phyloP scores from a whole-genome alignment of 805 yeast species.

The Monosporozyma aerobia region DNA sequence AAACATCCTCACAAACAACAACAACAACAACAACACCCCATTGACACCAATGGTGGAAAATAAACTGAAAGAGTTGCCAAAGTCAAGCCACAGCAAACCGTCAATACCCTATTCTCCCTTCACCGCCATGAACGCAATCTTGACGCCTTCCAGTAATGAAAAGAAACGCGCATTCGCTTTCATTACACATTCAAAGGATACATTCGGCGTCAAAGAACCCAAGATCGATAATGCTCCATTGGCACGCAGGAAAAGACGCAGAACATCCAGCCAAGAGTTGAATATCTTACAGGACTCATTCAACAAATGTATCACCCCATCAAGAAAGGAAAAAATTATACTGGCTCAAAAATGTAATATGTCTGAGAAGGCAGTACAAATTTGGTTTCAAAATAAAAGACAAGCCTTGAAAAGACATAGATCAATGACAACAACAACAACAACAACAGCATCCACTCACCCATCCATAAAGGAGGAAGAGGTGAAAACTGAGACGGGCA shows the following conservation, averaged over 20 bases:
- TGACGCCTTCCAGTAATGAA: slow-evolving; percentile 24
- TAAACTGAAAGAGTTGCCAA: slow-evolving; percentile 7
- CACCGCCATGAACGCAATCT: slow-evolving; percentile 27
- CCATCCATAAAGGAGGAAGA: background rate
- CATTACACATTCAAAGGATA: slow-evolving; percentile 85
- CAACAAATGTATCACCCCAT: slow-evolving; percentile 68
- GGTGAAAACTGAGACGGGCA: background rate
- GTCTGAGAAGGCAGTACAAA: slow-evolving; percentile 97
- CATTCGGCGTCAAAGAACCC: slow-evolving; percentile 78
- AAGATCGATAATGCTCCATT: slow-evolving; percentile 81
- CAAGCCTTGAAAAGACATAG: slow-evolving; percentile 61
- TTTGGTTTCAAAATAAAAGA: slow-evolving; percentile 96
- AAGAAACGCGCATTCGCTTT: slow-evolving; percentile 58
- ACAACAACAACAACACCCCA: background rate
- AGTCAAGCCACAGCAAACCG: background rate
- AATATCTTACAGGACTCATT: slow-evolving; percentile 76
- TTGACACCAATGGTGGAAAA: slow-evolving; percentile 9
- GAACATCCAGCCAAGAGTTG: slow-evolving; percentile 85
- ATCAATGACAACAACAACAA: background rate
- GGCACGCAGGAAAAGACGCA: slow-evolving; percentile 89
- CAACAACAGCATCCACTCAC: background rate
- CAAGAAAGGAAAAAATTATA: slow-evolving; percentile 60
- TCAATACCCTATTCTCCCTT: slow-evolving; percentile 15
- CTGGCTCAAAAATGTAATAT: slow-evolving; percentile 77
- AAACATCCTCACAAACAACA: background rate